Evolutionary conservation across 23 red algal genomes (phyloP).

Genomic region (Cyanidioschyzon merolae): DNA sequence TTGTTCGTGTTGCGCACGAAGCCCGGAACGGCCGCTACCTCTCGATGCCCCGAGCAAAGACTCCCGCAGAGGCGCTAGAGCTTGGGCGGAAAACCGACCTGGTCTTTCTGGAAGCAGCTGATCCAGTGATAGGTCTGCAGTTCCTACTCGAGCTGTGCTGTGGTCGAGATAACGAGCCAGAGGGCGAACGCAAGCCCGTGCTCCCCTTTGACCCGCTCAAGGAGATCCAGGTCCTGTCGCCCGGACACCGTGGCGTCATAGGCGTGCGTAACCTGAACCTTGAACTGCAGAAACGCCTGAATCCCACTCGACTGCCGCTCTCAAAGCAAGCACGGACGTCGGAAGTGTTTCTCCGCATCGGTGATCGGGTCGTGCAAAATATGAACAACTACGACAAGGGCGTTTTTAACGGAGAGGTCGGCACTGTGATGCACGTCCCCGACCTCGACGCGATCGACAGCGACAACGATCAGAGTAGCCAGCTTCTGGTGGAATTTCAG

Average conservation of each 20-base stretch:
- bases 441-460: neutral
- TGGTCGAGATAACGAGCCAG: neutral
- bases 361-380: conserved; percentile 22
- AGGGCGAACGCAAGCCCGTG: neutral
- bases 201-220: conserved; percentile 5
- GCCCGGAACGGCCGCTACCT: neutral
- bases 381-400: conserved; percentile 19
- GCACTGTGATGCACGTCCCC: neutral
- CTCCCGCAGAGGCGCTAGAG: neutral
- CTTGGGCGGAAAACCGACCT: neutral
- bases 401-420: conserved; percentile 29
- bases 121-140: neutral
- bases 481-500: conserved; percentile 21
- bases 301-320: neutral
- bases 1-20: neutral
- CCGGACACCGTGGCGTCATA: conserved; percentile 1
- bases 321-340: neutral
- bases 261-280: conserved; percentile 14
- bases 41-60: neutral
- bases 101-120: conserved; percentile 10
- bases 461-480: neutral
- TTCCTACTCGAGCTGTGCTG: neutral
- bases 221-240: conserved; percentile 24
- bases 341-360: neutral
- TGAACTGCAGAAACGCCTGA: conserved; percentile 24